Evolutionary conservation across 495 filamentous ascomycete species (phyloP), one percentile per base, ranked within the genome.

Genomic region (Sporormia fimetaria): DNA sequence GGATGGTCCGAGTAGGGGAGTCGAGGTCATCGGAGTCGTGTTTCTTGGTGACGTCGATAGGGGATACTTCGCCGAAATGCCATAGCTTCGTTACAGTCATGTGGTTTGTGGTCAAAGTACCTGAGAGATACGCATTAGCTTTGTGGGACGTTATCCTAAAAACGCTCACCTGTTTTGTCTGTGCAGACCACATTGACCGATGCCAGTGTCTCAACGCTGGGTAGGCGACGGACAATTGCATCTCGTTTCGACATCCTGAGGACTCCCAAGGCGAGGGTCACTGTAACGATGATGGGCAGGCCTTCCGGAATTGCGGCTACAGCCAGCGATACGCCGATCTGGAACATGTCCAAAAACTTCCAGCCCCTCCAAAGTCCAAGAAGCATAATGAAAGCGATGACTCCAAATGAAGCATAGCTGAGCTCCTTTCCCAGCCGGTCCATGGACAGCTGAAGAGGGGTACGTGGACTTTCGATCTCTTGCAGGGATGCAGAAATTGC

Each of bases 41-140:
- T 33, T 84, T 80, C 17, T 74, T 76, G 32, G 80, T 74, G 6
- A 92, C 74, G 49, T 90, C 78, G 20, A 90, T 67, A 10, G 85
- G 77, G 12, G 68, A 67, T 0, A 66, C 58, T 16, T 74, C 71
- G 43, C 85, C 83, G 52, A 90, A 87, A 54, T 85, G 80, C 90
- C 90, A 99, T 65, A 96, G 76, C 54, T 93, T 92, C 12, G 87
- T 90, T 1, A 92, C 87, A 2, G 92, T 92, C 88, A 96, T 95
- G 56, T 96, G 92, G 56, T 96, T 99, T 61, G 83, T 82, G 0
- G 90, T 99, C 37, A 99, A 60, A 15, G 90, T 98, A 16, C 88
- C 83, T 75, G 22, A 6, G n/a, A 12, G 3, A 35, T 15, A 4
- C 25, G 21, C 17, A n/a, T 27, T 18, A 21, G 2, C 5, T 28